Evolutionary conservation across 805 yeast genomes (phyloP).

Genomic region (Metschnikowia amazonensis): DNA sequence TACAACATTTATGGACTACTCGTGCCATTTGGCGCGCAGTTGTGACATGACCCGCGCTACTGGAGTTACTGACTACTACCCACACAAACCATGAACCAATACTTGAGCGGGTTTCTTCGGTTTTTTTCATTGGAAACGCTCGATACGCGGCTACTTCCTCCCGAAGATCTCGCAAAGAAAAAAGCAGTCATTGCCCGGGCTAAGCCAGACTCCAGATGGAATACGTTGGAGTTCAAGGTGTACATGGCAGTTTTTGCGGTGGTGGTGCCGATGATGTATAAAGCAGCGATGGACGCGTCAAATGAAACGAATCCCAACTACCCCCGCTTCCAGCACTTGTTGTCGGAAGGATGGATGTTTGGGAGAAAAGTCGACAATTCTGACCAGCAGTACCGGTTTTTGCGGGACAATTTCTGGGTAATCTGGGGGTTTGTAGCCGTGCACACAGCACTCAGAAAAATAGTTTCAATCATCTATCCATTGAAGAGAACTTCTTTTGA

Average conservation of each 20-base stretch:
- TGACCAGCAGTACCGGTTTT: conserved; percentile 83
- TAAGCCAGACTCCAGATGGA: conserved; percentile 61
- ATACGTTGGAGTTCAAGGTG: conserved; percentile 66
- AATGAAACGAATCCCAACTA: conserved; percentile 73
- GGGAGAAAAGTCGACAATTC: conserved; percentile 91
- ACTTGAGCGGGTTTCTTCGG: conserved; percentile 17
- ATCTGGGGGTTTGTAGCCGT: conserved; percentile 50
- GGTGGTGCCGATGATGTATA: conserved; percentile 78
- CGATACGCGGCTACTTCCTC: conserved; percentile 48
- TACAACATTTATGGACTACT: neutral
- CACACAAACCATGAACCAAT: conserved; percentile 3
- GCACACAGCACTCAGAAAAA: conserved; percentile 53
- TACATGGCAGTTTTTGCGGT: conserved; percentile 61
- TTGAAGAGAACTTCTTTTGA: conserved; percentile 62
- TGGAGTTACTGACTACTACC: neutral
- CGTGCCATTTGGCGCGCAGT: neutral
- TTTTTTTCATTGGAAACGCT: conserved; percentile 51
- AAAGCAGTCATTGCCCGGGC: conserved; percentile 31
- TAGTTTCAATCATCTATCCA: conserved; percentile 16
- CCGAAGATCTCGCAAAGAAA: conserved; percentile 29
- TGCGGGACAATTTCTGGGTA: conserved; percentile 73
- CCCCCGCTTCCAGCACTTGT: conserved; percentile 51
- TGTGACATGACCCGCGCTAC: neutral
- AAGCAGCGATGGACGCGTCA: conserved; percentile 78
- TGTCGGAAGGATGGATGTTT: conserved; percentile 83